Base-by-base conservation (phyloP, 1,284 basidiomycete species). In the Marasmius sp. region DNA sequence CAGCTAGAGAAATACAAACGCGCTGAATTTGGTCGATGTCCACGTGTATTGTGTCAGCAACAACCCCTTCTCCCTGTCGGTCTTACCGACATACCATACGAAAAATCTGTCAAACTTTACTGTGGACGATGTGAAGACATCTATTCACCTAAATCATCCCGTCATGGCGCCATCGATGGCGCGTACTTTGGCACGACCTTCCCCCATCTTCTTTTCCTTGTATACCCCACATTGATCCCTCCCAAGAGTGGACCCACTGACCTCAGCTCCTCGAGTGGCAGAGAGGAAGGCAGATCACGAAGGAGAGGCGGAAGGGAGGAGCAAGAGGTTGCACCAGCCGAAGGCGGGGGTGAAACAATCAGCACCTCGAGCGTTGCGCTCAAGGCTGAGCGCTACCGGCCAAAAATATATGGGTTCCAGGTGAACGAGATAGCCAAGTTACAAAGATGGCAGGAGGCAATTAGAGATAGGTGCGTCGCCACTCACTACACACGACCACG, bases 131-230 rank as follows among this genome's bases (percentile, higher is more conserved):
- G 95, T 76, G 95, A 98, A 78, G 96, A 98, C 75, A 89, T 98
- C 66, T 97, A 98, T 77, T 94, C 92, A 0, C 95, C 95, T 50
- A 98, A 98, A 75, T 94, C 91, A 2, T 95, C 94, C 10, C 85
- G 95, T 43, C 95, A 98, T 75, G 95, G 95, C 51, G 91, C 91
- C 38, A 97, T 97, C 71, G 95, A 98, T 74, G 95, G 95, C 36
- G 95, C 96, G 2, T 98, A 96, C 77, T 98, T 98, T 70, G 95
- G 96, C 62, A 96, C 94, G 0, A 97, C 94, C 0, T 98, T 98
- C 79, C 94, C 95, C 0, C 95, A 97, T 74, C 89, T 98, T 68
- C 81, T 98, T 51, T 95, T 95, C 79, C 93, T 98, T 80, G 94
- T 96, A 48, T 97, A 97, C 74, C 95, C 95, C 0, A 87, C 89